phyloP scores from a whole-genome alignment of 2,329 filamentous ascomycete species.

The Ilyonectria robusta region DNA sequence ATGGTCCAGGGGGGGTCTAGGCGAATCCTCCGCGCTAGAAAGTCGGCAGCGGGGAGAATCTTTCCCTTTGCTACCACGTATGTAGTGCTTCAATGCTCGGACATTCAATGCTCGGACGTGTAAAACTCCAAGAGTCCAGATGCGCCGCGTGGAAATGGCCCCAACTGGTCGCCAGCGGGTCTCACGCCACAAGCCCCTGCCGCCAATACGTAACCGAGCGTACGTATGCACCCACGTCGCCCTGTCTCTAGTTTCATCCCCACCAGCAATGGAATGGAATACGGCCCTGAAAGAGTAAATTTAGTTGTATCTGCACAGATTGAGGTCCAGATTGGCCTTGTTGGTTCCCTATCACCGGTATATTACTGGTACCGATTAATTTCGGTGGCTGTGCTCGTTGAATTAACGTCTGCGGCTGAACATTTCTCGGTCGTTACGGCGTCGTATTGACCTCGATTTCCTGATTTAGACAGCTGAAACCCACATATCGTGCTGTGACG shows the following conservation, averaged over 20 bases:
- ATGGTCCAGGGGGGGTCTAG: neutral
- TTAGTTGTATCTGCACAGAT: neutral
- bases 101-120: neutral
- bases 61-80: too few relatives aligned
- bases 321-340: neutral
- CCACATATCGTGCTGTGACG: neutral
- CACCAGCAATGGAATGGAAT: slow-evolving; percentile 10
- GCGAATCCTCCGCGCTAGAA: too few relatives aligned
- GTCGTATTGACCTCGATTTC: neutral
- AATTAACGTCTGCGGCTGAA: neutral
- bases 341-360: neutral
- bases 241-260: slow-evolving; percentile 9
- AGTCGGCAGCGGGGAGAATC: neutral
- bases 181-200: neutral
- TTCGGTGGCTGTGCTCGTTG: neutral
- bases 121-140: neutral
- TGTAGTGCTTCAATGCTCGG: neutral
- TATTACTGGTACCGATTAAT: neutral
- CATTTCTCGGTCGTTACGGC: neutral
- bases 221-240: slow-evolving; percentile 27
- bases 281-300: neutral
- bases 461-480: neutral
- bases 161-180: neutral
- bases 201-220: slow-evolving; percentile 25
- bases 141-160: slow-evolving; percentile 15